Evolutionary conservation across 2,329 filamentous ascomycete species (phyloP).

Genomic region (Escovopsis sp.): DNA sequence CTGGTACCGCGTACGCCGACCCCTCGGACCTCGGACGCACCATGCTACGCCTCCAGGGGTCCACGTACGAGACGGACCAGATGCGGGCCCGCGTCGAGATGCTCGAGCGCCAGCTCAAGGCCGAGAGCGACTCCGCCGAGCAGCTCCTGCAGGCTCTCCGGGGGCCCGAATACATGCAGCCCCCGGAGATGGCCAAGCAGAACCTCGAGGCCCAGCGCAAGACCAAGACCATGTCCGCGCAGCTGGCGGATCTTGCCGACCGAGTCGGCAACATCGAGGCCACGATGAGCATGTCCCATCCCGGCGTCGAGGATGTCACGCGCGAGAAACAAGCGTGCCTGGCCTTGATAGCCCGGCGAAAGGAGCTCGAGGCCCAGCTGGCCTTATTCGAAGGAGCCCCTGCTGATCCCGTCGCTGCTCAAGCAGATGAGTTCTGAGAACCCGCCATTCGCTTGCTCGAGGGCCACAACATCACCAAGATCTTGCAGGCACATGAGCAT

Average conservation of each 20-base stretch:
- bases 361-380: constrained; percentile 46
- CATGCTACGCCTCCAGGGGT: constrained; percentile 41
- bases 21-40: constrained; percentile 34
- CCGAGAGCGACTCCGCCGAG: constrained; percentile 29
- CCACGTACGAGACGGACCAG: constrained; percentile 40
- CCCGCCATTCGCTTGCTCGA: too few relatives aligned
- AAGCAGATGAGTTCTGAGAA: constrained; percentile 32
- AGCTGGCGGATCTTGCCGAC: constrained; percentile 47
- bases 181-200: constrained; percentile 46
- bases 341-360: constrained; percentile 41
- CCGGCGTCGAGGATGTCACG: constrained; percentile 43
- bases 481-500: too few relatives aligned
- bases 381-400: constrained; percentile 57
- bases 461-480: too few relatives aligned
- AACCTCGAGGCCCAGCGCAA: constrained; percentile 63
- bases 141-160: constrained; percentile 28
- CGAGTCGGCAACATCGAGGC: constrained; percentile 29
- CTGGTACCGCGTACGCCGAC: constrained; percentile 34
- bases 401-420: constrained; percentile 52
- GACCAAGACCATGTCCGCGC: constrained; percentile 50
- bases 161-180: constrained; percentile 34
- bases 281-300: constrained; percentile 20
- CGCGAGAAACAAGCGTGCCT: constrained; percentile 44
- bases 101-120: constrained; percentile 41
- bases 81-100: constrained; percentile 36